Percentiles rank a stretch among this genome's conserved stretches.
phyloP scores from a whole-genome alignment of 176 grass and related monocot genomes.

The Coix lacrymajobi region DNA sequence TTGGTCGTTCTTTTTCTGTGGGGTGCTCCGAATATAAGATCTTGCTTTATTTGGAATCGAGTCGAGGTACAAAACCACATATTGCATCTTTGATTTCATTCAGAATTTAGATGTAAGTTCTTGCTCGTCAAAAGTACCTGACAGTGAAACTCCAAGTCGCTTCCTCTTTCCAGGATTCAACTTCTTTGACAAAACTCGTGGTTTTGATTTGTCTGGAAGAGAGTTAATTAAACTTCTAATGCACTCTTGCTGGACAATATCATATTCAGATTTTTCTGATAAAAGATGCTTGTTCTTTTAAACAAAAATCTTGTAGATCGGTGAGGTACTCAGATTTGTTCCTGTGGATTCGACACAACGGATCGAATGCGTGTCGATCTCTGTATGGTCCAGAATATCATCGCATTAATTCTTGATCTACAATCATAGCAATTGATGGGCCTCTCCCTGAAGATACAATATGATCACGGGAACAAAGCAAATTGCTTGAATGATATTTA shows the following conservation, averaged over 20 bases:
- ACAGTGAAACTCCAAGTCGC: not conserved
- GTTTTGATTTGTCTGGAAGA: not conserved
- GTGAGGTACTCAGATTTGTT: constrained; percentile 2
- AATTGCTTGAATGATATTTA: not conserved
- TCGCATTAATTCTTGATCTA: constrained; percentile 11
- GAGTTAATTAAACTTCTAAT: not conserved
- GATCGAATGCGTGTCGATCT: not conserved
- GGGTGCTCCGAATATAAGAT: not conserved
- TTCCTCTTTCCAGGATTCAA: not conserved
- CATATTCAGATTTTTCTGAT: not conserved
- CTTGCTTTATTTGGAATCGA: not conserved
- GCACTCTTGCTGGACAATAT: not conserved
- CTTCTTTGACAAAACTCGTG: not conserved
- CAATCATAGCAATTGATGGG: constrained; percentile 8
- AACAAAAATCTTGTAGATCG: not conserved
- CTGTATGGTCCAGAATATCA: not conserved
- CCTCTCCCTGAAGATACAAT: not conserved
- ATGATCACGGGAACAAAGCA: not conserved
- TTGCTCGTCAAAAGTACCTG: not conserved
- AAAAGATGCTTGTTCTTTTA: not conserved
- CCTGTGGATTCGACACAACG: not conserved
- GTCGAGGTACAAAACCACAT: not conserved
- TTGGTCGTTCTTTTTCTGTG: not conserved
- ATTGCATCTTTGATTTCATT: not conserved
- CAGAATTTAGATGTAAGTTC: not conserved